Evolutionary conservation across 2,329 filamentous ascomycete genomes (phyloP).

Genomic region (Drechmeria coniospora): DNA sequence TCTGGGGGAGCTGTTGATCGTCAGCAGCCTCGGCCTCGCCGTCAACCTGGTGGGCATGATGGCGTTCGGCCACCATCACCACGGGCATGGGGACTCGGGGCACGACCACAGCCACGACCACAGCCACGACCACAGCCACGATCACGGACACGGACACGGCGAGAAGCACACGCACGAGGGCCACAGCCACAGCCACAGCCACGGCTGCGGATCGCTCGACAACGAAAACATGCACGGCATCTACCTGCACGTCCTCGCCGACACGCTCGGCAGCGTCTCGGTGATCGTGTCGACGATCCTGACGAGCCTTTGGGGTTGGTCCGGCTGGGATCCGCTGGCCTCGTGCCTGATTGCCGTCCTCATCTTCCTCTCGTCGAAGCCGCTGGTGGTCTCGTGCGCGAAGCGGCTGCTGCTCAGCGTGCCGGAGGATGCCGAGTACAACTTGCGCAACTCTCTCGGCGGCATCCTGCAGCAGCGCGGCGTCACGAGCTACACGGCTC

Average conservation of each 20-base stretch:
- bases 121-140: constrained; percentile 24
- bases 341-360: constrained; percentile 86
- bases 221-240: constrained; percentile 99
- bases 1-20: constrained; percentile 72
- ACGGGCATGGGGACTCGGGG: constrained; percentile 34
- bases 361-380: constrained; percentile 84
- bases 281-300: constrained; percentile 85
- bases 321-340: constrained; percentile 86
- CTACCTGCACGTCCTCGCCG: constrained; percentile 86
- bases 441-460: constrained; percentile 68
- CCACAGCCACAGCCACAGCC: constrained; percentile 51
- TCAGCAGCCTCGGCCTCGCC: constrained; percentile 70
- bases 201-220: constrained; percentile 37
- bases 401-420: constrained; percentile 71
- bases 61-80: constrained; percentile 56
- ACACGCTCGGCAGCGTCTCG: constrained; percentile 85
- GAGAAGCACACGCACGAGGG: constrained; percentile 20
- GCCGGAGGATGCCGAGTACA: constrained; percentile 75
- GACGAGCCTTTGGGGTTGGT: constrained; percentile 78
- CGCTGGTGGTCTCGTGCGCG: constrained; percentile 73
- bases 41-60: constrained; percentile 90
- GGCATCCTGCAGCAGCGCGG: constrained; percentile 71
- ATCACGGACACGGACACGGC: constrained; percentile 20
- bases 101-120: constrained; percentile 25
- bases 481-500: constrained; percentile 71